Evolutionary conservation across 202 grass and related monocot genomes (phyloP), one percentile per base, ranked within the genome.

Genomic region (Musa balbisiana): DNA sequence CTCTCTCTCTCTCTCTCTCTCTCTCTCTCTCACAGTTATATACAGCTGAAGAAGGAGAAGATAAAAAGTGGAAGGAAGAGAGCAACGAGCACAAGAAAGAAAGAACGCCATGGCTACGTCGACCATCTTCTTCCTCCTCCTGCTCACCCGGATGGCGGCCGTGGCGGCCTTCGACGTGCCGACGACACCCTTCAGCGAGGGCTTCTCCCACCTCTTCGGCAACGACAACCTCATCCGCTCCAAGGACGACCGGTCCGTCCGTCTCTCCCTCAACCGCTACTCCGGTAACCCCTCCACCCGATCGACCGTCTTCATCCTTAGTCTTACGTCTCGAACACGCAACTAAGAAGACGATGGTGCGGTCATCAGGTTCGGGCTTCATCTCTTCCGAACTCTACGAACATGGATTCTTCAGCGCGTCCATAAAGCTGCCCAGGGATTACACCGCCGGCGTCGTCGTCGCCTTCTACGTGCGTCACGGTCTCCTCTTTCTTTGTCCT

Each of bases 221-320:
- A 65, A 65, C 62, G 62, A 65, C 62, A 65, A 65, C 62, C 62
- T 65, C 62, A 25, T 65, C 62, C 62, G 19, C 9, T 65, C 62
- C n/a, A 10, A 2, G 19, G 62, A 65, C 20, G 62, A 25, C n/a
- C 62, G 10, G 19, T 25, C 6, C 62, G 62, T 25, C 23, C 62
- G 62, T 11, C 62, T 65, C 62, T 11, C 23, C 62, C 62, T 65
- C 62, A 65, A 65, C 62, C 62, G 62, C 19, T 65, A 65, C 62
- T 65, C 62, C 62, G 62, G 62, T 65, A 25, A 11, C 16, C 20
- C 20, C 21, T 21, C 17, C 5, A 21, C 9, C 22, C 20, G 10
- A 64, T 19, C 23, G 4, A 21, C n/a, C 11, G 62, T 23, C 10
- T 2, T 21, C 8, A 15, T 19, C 12, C 17, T 21, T 21, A 23